A percentile compares a stretch with the other conserved stretches of the same genome.
Conservation (phyloP, 2,329 filamentous ascomycete genomes). For the Nothopassalora personata region DNA sequence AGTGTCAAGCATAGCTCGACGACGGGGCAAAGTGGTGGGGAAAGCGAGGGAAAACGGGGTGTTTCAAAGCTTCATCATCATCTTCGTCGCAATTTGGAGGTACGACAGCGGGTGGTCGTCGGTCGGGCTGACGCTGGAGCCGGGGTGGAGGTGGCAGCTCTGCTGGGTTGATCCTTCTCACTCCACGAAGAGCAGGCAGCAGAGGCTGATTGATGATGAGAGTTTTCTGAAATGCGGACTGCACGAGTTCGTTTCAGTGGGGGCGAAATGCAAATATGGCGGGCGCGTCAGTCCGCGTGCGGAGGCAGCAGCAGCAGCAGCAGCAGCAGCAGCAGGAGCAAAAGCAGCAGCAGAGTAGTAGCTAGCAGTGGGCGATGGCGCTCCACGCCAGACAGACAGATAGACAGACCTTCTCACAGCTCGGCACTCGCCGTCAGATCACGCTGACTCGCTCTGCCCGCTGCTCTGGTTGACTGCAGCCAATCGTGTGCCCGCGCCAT, state of each 20-base stretch:
- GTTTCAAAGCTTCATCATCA: conserved; percentile 9
- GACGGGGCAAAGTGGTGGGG: conserved; percentile 6
- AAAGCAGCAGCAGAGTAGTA: no score
- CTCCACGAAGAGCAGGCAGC: background rate
- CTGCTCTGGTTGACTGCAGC: background rate
- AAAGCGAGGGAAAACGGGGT: background rate
- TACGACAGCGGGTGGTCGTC: conserved; percentile 1
- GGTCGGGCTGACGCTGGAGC: background rate
- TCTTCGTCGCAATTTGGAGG: conserved; percentile 20
- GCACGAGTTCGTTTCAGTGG: background rate
- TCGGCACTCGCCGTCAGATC: background rate
- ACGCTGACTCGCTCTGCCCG: background rate
- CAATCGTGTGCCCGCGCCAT: background rate
- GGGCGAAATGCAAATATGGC: conserved; percentile 2
- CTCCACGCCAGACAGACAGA: background rate
- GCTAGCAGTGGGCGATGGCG: background rate
- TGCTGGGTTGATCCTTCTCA: background rate
- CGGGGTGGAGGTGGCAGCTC: background rate
- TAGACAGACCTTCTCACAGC: background rate
- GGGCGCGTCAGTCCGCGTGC: background rate
- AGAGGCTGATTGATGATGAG: background rate
- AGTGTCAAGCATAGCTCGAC: conserved; percentile 24
- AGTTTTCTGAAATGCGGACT: background rate
- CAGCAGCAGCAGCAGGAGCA: no score
- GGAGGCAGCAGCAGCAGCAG: background rate